phyloP scores from a whole-genome alignment of 805 yeast species.

The Debaryomyces hansenii region DNA sequence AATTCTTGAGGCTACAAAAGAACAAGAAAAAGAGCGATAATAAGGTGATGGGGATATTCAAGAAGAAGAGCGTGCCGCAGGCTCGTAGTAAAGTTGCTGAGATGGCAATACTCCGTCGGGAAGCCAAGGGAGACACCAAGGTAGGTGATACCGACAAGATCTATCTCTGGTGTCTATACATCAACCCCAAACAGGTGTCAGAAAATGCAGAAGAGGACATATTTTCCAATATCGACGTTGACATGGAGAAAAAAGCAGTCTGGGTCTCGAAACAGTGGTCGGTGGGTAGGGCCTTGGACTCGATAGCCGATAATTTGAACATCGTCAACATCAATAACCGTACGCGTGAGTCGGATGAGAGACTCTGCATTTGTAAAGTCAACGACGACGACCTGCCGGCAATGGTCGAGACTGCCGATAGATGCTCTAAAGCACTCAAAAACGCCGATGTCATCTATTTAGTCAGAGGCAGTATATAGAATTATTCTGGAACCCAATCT shows the following conservation, averaged over 20 bases:
- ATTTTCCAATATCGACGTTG: conserved; percentile 22
- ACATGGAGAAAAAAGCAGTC: conserved; percentile 31
- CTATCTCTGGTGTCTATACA: conserved; percentile 48
- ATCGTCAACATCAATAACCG: conserved; percentile 52
- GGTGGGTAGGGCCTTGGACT: conserved; percentile 58
- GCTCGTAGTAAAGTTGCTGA: conserved; percentile 17
- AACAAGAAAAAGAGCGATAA: conserved; percentile 4
- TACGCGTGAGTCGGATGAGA: conserved; percentile 38
- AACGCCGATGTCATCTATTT: conserved; percentile 54
- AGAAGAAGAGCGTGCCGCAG: not conserved
- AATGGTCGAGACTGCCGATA: conserved; percentile 28
- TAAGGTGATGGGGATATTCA: conserved; percentile 5
- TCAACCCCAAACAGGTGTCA: conserved; percentile 26
- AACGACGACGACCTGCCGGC: conserved; percentile 29
- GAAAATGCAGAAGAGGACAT: conserved; percentile 21
- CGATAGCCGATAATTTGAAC: conserved; percentile 46
- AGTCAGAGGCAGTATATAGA: conserved; percentile 44
- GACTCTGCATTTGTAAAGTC: conserved; percentile 48
- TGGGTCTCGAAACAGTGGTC: conserved; percentile 59
- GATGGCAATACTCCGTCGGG: conserved; percentile 39
- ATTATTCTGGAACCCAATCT: no score
- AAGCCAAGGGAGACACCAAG: conserved; percentile 54
- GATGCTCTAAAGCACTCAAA: conserved; percentile 40
- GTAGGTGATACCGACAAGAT: conserved; percentile 45
- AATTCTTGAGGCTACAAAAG: conserved; percentile 26